Conservation (phyloP, 2,329 filamentous ascomycete species). For the Arachnopeziza araneosa region DNA sequence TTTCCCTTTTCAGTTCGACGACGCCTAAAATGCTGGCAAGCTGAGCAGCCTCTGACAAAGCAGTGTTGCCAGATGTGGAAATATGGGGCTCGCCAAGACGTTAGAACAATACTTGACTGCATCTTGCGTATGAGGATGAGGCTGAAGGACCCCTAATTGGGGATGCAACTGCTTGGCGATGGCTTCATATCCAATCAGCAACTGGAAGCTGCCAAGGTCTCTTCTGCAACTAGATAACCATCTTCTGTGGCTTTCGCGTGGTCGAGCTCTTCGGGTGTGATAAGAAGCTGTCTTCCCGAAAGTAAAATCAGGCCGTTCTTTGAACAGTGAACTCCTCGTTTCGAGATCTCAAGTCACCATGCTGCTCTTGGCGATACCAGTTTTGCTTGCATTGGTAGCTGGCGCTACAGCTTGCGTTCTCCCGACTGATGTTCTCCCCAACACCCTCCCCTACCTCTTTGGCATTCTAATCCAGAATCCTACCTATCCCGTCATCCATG, state of each 20-base stretch:
- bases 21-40: neutral
- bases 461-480: conserved; percentile 35
- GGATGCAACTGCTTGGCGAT: neutral
- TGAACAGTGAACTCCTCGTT: neutral
- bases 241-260: neutral
- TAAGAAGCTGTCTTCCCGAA: neutral
- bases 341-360: neutral
- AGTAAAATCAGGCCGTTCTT: neutral
- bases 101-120: neutral
- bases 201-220: neutral
- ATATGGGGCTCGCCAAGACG: neutral
- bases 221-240: neutral
- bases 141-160: neutral
- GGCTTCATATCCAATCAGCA: neutral
- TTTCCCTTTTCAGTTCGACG: too few species aligned
- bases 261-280: neutral
- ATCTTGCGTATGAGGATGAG: neutral
- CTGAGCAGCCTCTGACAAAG: neutral
- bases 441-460: conserved; percentile 33
- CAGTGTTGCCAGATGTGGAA: neutral
- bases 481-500: conserved; percentile 33
- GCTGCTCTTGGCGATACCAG: neutral
- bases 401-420: conserved; percentile 28
- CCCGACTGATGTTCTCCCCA: conserved; percentile 27
- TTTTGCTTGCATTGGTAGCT: conserved; percentile 19